Evolutionary conservation across 2,329 filamentous ascomycete genomes (phyloP).

Genomic region (Microdochium bolleyi): DNA sequence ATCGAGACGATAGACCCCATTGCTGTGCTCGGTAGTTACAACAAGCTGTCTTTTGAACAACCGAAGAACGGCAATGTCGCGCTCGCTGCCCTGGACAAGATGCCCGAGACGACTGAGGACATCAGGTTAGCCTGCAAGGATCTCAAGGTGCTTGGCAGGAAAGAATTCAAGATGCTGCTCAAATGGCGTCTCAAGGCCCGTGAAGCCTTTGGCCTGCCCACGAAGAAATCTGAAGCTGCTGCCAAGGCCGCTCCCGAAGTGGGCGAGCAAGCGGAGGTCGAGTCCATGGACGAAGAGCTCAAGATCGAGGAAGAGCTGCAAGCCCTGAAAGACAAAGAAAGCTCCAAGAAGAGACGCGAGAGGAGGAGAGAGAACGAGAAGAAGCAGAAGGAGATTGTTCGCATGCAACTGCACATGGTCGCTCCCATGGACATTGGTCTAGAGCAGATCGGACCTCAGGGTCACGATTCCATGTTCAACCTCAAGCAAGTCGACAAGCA

Average conservation of each 20-base stretch:
- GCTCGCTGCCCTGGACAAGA: conserved; percentile 73
- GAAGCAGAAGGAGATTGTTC: conserved; percentile 89
- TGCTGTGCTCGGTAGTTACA: conserved; percentile 77
- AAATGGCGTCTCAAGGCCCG: conserved; percentile 85
- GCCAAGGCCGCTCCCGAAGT: conserved; percentile 34
- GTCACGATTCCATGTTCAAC: conserved; percentile 78
- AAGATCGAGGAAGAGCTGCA: conserved; percentile 83
- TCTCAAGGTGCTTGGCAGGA: conserved; percentile 83
- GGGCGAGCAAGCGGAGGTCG: conserved; percentile 75
- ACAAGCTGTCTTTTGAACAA: conserved; percentile 77
- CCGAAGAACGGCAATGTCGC: conserved; percentile 77
- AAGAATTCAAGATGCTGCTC: conserved; percentile 86
- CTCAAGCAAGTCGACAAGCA: conserved; percentile 76
- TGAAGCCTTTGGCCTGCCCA: conserved; percentile 80
- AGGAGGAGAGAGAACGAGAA: conserved; percentile 83
- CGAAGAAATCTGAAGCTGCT: conserved; percentile 53
- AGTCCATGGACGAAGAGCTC: conserved; percentile 91
- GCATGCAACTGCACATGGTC: conserved; percentile 96
- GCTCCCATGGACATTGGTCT: conserved; percentile 93
- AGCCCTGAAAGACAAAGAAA: conserved; percentile 71
- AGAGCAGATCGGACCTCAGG: conserved; percentile 72
- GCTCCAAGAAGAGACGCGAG: conserved; percentile 70
- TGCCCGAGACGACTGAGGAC: conserved; percentile 81
- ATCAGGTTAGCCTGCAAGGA: conserved; percentile 73
- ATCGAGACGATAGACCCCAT: conserved; percentile 92